phyloP scores from a whole-genome alignment of 208 protist genomes.

The Endotrypanum monterogeii region DNA sequence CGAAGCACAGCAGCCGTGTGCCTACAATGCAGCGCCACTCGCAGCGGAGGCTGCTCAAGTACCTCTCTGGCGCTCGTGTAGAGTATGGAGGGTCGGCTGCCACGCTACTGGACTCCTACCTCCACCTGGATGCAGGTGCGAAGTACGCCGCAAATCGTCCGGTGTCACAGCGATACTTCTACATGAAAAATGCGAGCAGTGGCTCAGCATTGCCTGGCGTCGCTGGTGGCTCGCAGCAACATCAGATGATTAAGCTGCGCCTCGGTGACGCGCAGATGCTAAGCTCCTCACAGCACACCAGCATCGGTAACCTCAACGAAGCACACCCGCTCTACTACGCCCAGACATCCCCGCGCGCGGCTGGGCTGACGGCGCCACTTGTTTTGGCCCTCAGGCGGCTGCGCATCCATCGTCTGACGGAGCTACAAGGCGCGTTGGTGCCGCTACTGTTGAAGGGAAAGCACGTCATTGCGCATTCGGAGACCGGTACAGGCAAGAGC shows the following conservation, averaged over 20 bases:
- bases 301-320: constrained; percentile 76
- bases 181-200: constrained; percentile 29
- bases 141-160: constrained; percentile 68
- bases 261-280: constrained; percentile 85
- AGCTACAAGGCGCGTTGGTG: constrained; percentile 87
- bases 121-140: constrained; percentile 38
- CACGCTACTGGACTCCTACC: constrained; percentile 58
- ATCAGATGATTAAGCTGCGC: constrained; percentile 67
- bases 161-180: constrained; percentile 84
- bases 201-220: background rate
- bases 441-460: constrained; percentile 85
- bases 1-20: background rate
- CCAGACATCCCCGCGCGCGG: constrained; percentile 65
- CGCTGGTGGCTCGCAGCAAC: constrained; percentile 38
- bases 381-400: constrained; percentile 70
- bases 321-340: constrained; percentile 87
- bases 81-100: constrained; percentile 58
- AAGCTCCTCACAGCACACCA: constrained; percentile 48
- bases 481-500: constrained; percentile 90
- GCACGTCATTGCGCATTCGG: constrained; percentile 89
- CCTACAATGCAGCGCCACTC: constrained; percentile 19
- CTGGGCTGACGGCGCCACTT: constrained; percentile 76
- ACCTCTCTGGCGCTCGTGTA: constrained; percentile 54
- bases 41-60: constrained; percentile 38
- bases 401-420: constrained; percentile 72